phyloP scores from a whole-genome alignment of 306 rosid species.

The Aeschynomene evenia region DNA sequence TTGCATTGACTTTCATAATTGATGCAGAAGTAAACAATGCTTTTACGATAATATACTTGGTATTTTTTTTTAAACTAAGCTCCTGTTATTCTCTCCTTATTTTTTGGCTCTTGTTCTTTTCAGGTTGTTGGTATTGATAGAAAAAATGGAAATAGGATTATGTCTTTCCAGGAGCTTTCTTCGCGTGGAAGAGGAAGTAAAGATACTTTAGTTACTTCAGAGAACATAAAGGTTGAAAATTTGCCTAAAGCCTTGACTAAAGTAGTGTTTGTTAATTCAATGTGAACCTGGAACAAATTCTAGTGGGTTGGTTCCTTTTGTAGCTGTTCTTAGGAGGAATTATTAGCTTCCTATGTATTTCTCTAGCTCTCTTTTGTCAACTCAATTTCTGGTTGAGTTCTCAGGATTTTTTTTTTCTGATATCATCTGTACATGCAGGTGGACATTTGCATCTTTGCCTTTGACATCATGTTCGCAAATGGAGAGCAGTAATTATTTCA shows the following conservation, averaged over 20 bases:
- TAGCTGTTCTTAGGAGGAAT: not conserved
- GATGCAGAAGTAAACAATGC: conserved; percentile 70
- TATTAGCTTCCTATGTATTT: conserved; percentile 3
- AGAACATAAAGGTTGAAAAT: conserved; percentile 69
- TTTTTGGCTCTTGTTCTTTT: conserved; percentile 30
- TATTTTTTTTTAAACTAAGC: not conserved
- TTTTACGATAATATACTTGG: not conserved
- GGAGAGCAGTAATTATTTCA: conserved; percentile 69
- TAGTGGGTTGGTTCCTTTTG: conserved; percentile 7
- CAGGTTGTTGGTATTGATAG: conserved; percentile 92
- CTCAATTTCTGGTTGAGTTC: conserved; percentile 22
- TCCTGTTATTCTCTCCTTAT: conserved; percentile 17
- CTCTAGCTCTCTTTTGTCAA: not conserved
- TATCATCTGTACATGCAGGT: conserved; percentile 60
- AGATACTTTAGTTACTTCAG: conserved; percentile 53
- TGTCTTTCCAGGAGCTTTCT: conserved; percentile 93
- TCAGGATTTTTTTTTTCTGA: conserved; percentile 26
- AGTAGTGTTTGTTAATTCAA: too few relatives aligned
- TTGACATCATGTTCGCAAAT: conserved; percentile 84
- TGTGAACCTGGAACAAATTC: too few relatives aligned
- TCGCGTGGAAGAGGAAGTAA: conserved; percentile 84
- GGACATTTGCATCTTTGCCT: conserved; percentile 78
- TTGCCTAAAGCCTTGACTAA: not conserved
- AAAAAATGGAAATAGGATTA: conserved; percentile 57
- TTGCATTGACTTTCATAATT: conserved; percentile 64